Evolutionary conservation across 768 basidiomycete species (phyloP).

Genomic region (Tulasnella sp.): DNA sequence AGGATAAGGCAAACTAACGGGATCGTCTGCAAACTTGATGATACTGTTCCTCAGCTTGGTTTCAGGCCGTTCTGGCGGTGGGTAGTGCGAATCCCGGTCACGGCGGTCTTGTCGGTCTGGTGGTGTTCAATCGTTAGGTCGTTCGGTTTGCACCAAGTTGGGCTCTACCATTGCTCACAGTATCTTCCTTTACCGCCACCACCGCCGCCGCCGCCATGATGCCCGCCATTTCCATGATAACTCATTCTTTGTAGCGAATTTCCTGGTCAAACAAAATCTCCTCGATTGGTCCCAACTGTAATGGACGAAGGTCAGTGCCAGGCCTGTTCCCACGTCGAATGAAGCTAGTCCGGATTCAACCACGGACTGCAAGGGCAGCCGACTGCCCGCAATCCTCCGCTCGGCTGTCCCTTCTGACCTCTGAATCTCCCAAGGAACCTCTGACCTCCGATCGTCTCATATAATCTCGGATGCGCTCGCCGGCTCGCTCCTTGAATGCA

Average conservation of each 20-base stretch:
- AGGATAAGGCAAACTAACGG: slow-evolving; percentile 35
- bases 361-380: neutral
- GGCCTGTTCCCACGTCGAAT: neutral
- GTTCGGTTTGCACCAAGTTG: neutral
- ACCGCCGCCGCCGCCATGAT: slow-evolving; percentile 2
- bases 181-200: neutral
- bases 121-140: neutral
- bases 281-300: neutral
- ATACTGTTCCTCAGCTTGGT: slow-evolving; percentile 49
- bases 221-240: neutral
- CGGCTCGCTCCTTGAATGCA: neutral
- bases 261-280: neutral
- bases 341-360: neutral
- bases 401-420: neutral
- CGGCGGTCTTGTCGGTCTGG: neutral
- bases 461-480: neutral
- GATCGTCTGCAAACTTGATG: slow-evolving; percentile 65
- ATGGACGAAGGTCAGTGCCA: neutral
- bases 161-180: neutral
- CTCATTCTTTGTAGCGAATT: neutral
- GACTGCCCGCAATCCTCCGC: neutral
- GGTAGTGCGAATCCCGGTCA: neutral
- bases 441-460: neutral
- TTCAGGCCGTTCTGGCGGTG: slow-evolving; percentile 9
- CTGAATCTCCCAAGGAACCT: neutral